Conservation (phyloP, 768 basidiomycete genomes). For the Boletus vinaceobasis region DNA sequence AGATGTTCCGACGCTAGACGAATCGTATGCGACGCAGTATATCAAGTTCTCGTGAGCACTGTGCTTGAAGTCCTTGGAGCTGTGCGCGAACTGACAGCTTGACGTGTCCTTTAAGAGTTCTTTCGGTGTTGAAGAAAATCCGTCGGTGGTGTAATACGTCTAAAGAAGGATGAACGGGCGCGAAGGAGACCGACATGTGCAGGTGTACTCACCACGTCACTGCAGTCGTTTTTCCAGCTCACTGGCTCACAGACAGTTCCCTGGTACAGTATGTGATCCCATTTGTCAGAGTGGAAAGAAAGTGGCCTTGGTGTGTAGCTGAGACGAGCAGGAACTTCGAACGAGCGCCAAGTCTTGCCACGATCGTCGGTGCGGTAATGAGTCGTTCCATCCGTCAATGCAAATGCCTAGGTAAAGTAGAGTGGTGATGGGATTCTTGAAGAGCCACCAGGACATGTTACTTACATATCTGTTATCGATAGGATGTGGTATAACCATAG, state of each 20-base stretch:
- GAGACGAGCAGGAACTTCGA: constrained; percentile 58
- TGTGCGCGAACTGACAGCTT: constrained; percentile 87
- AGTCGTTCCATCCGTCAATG: constrained; percentile 64
- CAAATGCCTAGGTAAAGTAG: constrained; percentile 65
- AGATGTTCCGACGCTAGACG: constrained; percentile 38
- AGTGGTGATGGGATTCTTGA: neutral
- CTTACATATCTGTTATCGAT: constrained; percentile 72
- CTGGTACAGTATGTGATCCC: constrained; percentile 75
- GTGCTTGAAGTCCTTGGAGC: constrained; percentile 77
- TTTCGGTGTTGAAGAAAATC: constrained; percentile 60
- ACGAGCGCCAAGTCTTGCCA: constrained; percentile 83
- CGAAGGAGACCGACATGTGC: neutral
- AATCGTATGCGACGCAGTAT: constrained; percentile 88
- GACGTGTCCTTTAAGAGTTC: constrained; percentile 68
- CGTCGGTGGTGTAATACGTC: constrained; percentile 88
- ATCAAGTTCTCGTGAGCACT: constrained; percentile 71
- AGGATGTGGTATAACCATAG: constrained; percentile 83
- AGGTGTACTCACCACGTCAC: constrained; percentile 57
- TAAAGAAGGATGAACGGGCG: constrained; percentile 31
- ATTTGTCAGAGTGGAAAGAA: constrained; percentile 86
- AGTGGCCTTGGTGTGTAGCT: constrained; percentile 57
- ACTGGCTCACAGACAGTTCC: constrained; percentile 58
- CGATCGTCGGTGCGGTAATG: constrained; percentile 90
- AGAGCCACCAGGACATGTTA: constrained; percentile 7
- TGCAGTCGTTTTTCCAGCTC: constrained; percentile 58